Base-by-base conservation (phyloP, 2,329 filamentous ascomycete species). In the Arachnopeziza araneosa region DNA sequence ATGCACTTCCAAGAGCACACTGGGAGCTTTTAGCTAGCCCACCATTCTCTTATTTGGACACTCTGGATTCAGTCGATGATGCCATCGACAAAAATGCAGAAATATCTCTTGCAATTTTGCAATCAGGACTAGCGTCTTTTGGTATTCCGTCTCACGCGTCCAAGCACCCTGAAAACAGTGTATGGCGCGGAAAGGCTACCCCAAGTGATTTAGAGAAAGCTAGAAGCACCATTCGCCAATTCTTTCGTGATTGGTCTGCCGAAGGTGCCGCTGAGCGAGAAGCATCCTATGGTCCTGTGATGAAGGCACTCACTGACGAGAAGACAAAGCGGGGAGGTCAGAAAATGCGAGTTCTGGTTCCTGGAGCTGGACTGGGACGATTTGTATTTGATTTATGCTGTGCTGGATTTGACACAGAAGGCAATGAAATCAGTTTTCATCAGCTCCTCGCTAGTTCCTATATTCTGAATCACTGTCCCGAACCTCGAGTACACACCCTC, bases 381-480 rank as follows among this genome's bases (percentile, higher is more conserved):
- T 78, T 98, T 1, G 90, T 98, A 0, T 96, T 96, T 69, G 95
- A 99, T 52, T 79, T 98, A 17, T 91, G 88, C 71, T 78, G 77
- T 26, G 79, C 78, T 1, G 93, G 95, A 12, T 96, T 86, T 73
- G 77, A 83, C 12, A 83, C 86, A 0, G 92, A 97, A 73, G 93
- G 93, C 26, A 98, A 97, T 71, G 90, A 99, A 75, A 96, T 98
- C 63, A 97, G 93, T 2, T 98, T 96, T 71, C 95, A 99, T 73
- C 91, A 96, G 73, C 83, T 99, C n/a, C 80, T 98, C 60, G 91
- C 91, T 1, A 96, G 90, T 6, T 84, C 83, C 0, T 87, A 90
- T 71, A 83, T 93, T 19, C 82, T 93, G 54, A 93, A 93, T 73
- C 81, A 80, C 67, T 90, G 87, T 4, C 68, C 77, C 0, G 71